Base-by-base conservation (phyloP, 495 filamentous ascomycete species). In the Aspergillus nanangensis region DNA sequence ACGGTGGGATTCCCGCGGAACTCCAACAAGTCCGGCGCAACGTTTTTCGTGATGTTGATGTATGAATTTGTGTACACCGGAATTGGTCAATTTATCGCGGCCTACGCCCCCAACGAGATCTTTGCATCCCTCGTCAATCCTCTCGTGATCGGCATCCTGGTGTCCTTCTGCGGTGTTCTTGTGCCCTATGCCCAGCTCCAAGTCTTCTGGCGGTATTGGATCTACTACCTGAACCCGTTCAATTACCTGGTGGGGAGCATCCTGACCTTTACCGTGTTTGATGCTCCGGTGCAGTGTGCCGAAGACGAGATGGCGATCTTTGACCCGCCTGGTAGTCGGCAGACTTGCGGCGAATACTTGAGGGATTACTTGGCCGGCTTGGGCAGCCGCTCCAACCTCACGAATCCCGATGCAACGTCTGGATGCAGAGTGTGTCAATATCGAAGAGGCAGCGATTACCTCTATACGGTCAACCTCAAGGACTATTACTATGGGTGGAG, bases 201-300 rank as follows among this genome's bases (percentile, higher is more conserved):
- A 10, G 74, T 63, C 3, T 72, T 86, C 40, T 84, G 83, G 45
- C 64, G 74, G 18, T 89, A 88, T 73, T 88, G 83, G 84, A 49
- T 31, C 31, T 53, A 42, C 48, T 51, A 19, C 47, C 65, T 82
- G 44, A 78, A 75, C 18, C 80, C 81, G 9, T 73, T 84, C 44
- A 79, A 74, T 3, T 84, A 85, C 44, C 52, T 81, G 4, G 69
- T 83, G 14, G 63, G 58, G 39, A 71, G 70, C 36, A 70, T 83
- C 63, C 42, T 83, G 15, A 69, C 76, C 0, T 66, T 65, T 1
- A 70, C 59, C 3, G 60, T 84, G 4, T 77, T 70, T 32, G 77
- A 79, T 40, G 71, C 72, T 1, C 11, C 58, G 0, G 72, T 82
- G 1, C 18, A 50, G 1, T 85, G 82, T 61, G 60, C 76, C 21